phyloP scores from a whole-genome alignment of 352 stramenopile genomes.

The Vaucheria bursata region DNA sequence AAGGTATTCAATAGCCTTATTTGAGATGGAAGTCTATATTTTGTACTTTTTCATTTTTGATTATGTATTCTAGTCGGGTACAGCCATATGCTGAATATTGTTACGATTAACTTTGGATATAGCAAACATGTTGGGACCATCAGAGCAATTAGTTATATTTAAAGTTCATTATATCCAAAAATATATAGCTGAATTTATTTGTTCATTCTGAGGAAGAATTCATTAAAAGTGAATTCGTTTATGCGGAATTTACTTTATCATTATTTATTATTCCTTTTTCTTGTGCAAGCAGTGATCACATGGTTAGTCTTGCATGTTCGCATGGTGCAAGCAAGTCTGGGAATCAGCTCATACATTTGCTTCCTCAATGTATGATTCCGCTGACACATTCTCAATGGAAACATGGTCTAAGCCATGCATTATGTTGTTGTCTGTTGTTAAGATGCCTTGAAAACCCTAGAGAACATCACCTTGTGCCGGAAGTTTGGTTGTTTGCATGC shows the following conservation, averaged over 20 bases:
- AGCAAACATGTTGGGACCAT: too few relatives aligned
- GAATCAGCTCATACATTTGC: background rate
- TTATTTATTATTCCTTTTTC: too few relatives aligned
- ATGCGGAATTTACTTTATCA: too few relatives aligned
- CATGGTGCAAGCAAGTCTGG: too few relatives aligned
- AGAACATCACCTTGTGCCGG: conserved; percentile 10
- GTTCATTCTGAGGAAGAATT: too few relatives aligned
- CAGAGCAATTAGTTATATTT: too few relatives aligned
- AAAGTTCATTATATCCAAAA: too few relatives aligned
- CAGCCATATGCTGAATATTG: background rate
- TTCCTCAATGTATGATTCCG: conserved; percentile 25
- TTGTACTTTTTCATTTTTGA: background rate
- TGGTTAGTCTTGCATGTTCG: background rate
- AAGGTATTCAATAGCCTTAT: conserved; percentile 14
- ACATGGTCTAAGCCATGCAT: conserved; percentile 36
- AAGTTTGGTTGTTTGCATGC: conserved; percentile 40
- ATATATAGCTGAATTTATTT: too few relatives aligned
- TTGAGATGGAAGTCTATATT: conserved; percentile 13
- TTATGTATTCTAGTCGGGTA: background rate
- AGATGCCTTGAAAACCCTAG: conserved; percentile 17
- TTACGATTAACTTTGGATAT: background rate
- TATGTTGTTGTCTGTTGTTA: conserved; percentile 26
- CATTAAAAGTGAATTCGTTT: too few relatives aligned
- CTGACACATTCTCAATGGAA: conserved; percentile 25
- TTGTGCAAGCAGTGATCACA: background rate